Evolutionary conservation across 306 rosid genomes (phyloP).

Genomic region (Castanopsis chinensis): DNA sequence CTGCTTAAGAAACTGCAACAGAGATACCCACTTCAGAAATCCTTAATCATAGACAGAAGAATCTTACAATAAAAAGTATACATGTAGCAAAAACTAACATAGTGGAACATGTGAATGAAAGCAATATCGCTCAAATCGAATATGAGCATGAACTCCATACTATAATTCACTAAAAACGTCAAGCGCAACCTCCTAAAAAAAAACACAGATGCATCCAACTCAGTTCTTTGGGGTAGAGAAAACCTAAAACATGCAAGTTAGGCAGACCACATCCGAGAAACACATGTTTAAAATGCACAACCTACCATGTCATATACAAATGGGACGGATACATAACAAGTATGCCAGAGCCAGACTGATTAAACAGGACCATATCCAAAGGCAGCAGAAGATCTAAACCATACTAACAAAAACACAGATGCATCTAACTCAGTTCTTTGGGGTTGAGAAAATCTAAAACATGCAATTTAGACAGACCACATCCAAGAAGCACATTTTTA

Average conservation of each 20-base stretch:
- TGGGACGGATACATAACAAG: not conserved
- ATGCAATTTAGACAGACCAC: not conserved
- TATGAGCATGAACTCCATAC: not conserved
- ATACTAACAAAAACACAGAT: not conserved
- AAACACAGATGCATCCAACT: slow-evolving; percentile 11
- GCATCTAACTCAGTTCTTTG: not conserved
- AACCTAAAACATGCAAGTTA: not conserved
- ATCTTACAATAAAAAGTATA: slow-evolving; percentile 7
- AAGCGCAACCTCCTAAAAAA: not conserved
- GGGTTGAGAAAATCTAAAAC: slow-evolving; percentile 6
- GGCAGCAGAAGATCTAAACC: not conserved
- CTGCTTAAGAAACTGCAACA: slow-evolving; percentile 82
- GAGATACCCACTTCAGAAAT: slow-evolving; percentile 34
- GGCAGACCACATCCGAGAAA: not conserved
- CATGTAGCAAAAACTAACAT: not conserved
- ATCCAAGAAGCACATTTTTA: not conserved
- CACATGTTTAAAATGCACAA: not conserved
- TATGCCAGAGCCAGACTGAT: not conserved
- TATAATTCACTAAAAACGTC: not conserved
- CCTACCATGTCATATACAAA: not conserved
- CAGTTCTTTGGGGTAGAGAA: slow-evolving; percentile 11
- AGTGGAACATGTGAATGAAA: not conserved
- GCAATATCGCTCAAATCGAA: not conserved
- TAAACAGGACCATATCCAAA: not conserved
- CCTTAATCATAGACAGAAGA: slow-evolving; percentile 5